phyloP scores from a whole-genome alignment of 495 filamentous ascomycete species.

The Aspergillus olivimuriae region DNA sequence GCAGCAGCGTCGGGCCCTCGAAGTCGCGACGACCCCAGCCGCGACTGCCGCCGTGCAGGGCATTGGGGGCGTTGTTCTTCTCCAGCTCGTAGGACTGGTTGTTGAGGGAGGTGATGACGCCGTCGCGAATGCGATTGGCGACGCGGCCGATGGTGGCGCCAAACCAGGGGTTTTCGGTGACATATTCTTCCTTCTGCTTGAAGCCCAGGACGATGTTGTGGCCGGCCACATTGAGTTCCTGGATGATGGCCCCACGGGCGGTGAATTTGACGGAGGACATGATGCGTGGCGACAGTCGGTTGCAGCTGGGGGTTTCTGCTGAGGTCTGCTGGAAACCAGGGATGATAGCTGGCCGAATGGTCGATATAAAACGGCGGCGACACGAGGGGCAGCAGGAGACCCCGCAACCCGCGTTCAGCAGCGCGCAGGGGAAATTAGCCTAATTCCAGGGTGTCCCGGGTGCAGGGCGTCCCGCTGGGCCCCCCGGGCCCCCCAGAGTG shows the following conservation, averaged over 20 bases:
- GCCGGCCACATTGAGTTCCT: slow-evolving; percentile 68
- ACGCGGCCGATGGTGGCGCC: slow-evolving; percentile 91
- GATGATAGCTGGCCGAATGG: not conserved
- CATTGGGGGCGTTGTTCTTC: slow-evolving; percentile 72
- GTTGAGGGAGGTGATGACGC: slow-evolving; percentile 66
- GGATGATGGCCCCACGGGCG: slow-evolving; percentile 81
- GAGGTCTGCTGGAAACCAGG: not conserved
- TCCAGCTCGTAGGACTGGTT: slow-evolving; percentile 60
- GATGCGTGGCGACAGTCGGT: too few relatives aligned
- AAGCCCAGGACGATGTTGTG: slow-evolving; percentile 86
- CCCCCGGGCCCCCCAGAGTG: too few relatives aligned
- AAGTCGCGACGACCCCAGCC: slow-evolving; percentile 86
- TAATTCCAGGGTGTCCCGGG: not conserved
- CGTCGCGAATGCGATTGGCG: slow-evolving; percentile 77
- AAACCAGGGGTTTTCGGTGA: slow-evolving; percentile 71
- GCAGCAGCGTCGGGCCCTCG: slow-evolving; percentile 63
- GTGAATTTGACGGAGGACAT: slow-evolving; percentile 63
- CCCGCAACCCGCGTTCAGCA: not conserved
- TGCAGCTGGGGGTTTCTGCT: not conserved
- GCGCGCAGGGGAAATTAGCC: not conserved
- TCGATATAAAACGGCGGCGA: not conserved
- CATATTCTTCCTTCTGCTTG: slow-evolving; percentile 65
- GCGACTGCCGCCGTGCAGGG: slow-evolving; percentile 69
- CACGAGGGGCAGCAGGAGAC: not conserved
- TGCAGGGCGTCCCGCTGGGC: too few relatives aligned